These are phyloP conservation scores for Dactylellina cionopaga DNA, from an alignment of 2,329 filamentous ascomycete species.

Conservation along the genomic window DNA sequence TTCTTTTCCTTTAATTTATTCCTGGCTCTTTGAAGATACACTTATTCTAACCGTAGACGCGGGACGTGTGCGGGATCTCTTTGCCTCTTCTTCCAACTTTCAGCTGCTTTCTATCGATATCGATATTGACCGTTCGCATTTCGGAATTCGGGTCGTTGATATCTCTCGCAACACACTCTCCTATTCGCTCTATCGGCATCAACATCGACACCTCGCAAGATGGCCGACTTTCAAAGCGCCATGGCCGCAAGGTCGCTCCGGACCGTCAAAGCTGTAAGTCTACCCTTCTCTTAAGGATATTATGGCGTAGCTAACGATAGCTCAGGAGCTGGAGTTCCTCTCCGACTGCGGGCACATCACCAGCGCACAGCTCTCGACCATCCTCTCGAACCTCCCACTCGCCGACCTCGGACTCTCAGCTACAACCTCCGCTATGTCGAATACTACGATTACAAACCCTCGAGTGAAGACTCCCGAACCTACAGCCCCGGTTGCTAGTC, in stretches of 20 bases:
- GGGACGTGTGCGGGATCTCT: slow-evolving; percentile 9
- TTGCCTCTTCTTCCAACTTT: slow-evolving; percentile 15
- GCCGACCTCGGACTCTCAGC: slow-evolving; percentile 17
- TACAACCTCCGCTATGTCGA: slow-evolving; percentile 4
- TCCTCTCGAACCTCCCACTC: slow-evolving; percentile 39
- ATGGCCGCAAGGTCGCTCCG: slow-evolving; percentile 50
- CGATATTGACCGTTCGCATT: slow-evolving; percentile 23
- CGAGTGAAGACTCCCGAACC: slow-evolving; percentile 10
- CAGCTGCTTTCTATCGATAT: neutral
- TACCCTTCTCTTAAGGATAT: neutral
- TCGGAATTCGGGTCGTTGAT: slow-evolving; percentile 3
- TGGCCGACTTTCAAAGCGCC: slow-evolving; percentile 48
- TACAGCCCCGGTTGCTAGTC: slow-evolving; percentile 22
- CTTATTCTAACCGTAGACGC: slow-evolving; percentile 17
- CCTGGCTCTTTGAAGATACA: neutral
- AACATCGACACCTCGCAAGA: slow-evolving; percentile 5
- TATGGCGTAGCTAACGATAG: neutral
- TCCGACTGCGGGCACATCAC: slow-evolving; percentile 42
- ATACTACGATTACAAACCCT: slow-evolving; percentile 4
- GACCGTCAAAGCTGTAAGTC: slow-evolving; percentile 35
- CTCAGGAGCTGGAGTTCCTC: slow-evolving; percentile 47
- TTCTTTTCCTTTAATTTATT: neutral
- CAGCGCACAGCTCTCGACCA: slow-evolving; percentile 25
- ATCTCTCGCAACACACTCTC: slow-evolving; percentile 23
- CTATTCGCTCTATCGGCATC: neutral